Evolutionary conservation across 1,284 basidiomycete species (phyloP).

Genomic region (Stereum hirsutum): DNA sequence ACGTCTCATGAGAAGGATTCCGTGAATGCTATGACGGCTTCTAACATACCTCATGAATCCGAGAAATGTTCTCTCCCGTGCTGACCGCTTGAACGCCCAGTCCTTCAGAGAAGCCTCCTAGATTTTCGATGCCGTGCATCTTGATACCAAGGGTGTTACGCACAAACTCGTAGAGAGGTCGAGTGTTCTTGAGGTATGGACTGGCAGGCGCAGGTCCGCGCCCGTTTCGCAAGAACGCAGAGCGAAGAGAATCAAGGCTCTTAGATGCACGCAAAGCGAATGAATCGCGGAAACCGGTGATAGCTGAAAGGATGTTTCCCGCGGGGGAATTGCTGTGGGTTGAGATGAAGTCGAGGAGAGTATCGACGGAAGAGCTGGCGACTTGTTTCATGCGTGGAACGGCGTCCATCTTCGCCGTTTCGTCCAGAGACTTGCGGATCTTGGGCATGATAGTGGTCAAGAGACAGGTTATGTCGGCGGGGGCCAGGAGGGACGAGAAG

Average conservation of each 20-base stretch:
- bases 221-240: slow-evolving; percentile 43
- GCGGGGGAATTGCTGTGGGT: slow-evolving; percentile 16
- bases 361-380: slow-evolving; percentile 48
- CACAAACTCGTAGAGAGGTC: slow-evolving; percentile 63
- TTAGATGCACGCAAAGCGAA: slow-evolving; percentile 35
- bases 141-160: slow-evolving; percentile 53
- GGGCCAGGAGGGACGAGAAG: slow-evolving; percentile 33
- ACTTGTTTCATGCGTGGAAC: slow-evolving; percentile 55
- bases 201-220: slow-evolving; percentile 54
- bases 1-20: too few relatives aligned
- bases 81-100: slow-evolving; percentile 49
- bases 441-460: slow-evolving; percentile 25
- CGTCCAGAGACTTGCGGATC: slow-evolving; percentile 48
- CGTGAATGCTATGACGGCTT: too few relatives aligned
- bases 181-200: slow-evolving; percentile 52
- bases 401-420: slow-evolving; percentile 64
- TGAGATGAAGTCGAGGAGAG: slow-evolving; percentile 52
- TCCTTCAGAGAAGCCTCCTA: slow-evolving; percentile 42
- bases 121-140: slow-evolving; percentile 71
- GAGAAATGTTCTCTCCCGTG: slow-evolving; percentile 55
- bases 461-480: slow-evolving; percentile 22
- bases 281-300: slow-evolving; percentile 42
- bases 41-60: slow-evolving; percentile 74
- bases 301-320: slow-evolving; percentile 16
- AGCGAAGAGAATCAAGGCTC: slow-evolving; percentile 40